Percentiles rank a stretch among this genome's conserved stretches.
phyloP scores from a whole-genome alignment of 2,329 filamentous ascomycete species.

The Gyromitra esculenta region DNA sequence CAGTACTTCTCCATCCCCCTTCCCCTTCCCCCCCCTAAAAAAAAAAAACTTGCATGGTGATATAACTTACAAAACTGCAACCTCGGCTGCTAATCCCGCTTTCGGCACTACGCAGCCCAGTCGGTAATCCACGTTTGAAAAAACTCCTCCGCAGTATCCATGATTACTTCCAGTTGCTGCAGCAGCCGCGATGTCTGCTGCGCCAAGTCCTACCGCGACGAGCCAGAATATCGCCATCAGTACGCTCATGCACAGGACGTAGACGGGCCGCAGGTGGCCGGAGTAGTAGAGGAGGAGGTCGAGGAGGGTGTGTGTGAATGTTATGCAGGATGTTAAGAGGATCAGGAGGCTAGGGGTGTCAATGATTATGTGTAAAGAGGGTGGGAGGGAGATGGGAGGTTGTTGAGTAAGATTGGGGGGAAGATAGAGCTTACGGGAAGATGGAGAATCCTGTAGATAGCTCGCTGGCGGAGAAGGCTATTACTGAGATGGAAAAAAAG shows the following conservation, averaged over 20 bases:
- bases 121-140: background rate
- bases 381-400: background rate
- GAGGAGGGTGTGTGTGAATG: conserved; percentile 33
- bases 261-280: conserved; percentile 26
- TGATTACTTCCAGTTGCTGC: background rate
- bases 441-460: conserved; percentile 16
- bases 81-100: conserved; percentile 24
- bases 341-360: conserved; percentile 22
- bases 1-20: too few relatives aligned
- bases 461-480: conserved; percentile 21
- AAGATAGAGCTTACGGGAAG: conserved; percentile 11
- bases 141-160: background rate
- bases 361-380: conserved; percentile 20
- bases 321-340: conserved; percentile 31
- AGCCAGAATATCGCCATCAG: conserved; percentile 40
- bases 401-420: too few relatives aligned
- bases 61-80: conserved; percentile 16
- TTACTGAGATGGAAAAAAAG: conserved; percentile 6
- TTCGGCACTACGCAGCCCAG: conserved; percentile 17
- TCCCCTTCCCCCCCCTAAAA: too few relatives aligned
- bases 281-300: conserved; percentile 28
- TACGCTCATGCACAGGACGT: conserved; percentile 32
- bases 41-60: too few relatives aligned
- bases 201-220: conserved; percentile 5
- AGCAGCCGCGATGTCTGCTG: background rate